Evolutionary conservation across 2,329 filamentous ascomycete species (phyloP), one percentile per base, ranked within the genome.

Genomic region (Neonectria neomacrospora): DNA sequence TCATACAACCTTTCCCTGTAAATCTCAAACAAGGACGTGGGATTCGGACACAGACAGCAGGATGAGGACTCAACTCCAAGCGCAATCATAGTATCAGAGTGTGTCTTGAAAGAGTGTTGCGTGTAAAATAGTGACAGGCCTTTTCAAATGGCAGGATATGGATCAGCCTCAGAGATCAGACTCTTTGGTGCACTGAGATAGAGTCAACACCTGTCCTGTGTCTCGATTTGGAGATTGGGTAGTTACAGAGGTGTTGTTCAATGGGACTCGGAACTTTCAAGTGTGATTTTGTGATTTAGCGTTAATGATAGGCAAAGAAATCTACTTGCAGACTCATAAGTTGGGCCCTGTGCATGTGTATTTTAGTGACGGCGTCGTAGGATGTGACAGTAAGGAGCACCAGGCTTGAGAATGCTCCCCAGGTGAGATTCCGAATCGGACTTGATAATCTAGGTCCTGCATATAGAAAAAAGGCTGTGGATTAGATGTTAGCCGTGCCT

Each of bases 1-100:
- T 85, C 87, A 50, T 91, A 91, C 77, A 90, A 90, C 76, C 78
- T 91, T 69, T 83, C 88, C 63, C 80, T 91, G 66, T 89, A 76
- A 79, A 55, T 47, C 51, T 18, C 20, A 30, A 12, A 45, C 20
- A 53, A 50, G 47, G 42, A 28, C 30, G n/a, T 48, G 28, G 52
- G 60, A 45, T 28, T 32, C 61, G 57, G 44, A 58, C 44, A 54
- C 59, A n/a, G 34, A 54, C 20, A 34, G 45, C 22, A n/a, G 26
- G 20, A 30, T 47, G 42, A 41, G 7, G 4, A 12, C 30, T 20
- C 55, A 28, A 28, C 32, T 18, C 23, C 14, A 44, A 55, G 65
- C 56, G 67, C 47, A 62, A 62, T 65, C 50, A 42, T 53, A 56
- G 63, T 37, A 26, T 39, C 42, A 20, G 2, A 50, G 30, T 32